Percentiles rank a stretch among this genome's conserved stretches.
Conservation (phyloP, 345 rosid species). For the Streptanthus diversifolius region DNA sequence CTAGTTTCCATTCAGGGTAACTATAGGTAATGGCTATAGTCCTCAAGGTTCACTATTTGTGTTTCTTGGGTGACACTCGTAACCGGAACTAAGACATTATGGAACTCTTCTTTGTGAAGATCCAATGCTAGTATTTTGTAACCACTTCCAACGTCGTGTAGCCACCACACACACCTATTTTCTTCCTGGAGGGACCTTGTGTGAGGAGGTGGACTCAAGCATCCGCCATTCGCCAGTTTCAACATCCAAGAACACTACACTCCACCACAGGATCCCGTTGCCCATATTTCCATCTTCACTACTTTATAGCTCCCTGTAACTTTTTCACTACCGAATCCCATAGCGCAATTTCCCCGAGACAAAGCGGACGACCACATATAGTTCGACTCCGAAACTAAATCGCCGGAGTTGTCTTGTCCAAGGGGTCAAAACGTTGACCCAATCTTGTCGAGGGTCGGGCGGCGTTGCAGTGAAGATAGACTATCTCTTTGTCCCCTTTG, state of each 20-base stretch:
- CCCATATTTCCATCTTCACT: background rate
- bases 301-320: conserved; percentile 1
- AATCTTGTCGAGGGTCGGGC: background rate
- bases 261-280: background rate
- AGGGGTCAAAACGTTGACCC: background rate
- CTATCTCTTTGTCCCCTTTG: background rate
- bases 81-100: background rate
- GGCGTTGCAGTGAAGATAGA: background rate
- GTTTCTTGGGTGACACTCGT: background rate
- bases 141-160: background rate
- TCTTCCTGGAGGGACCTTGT: background rate
- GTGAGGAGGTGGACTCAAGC: background rate
- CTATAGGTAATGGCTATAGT: background rate
- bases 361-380: no score
- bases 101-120: no score
- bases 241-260: conserved; percentile 4
- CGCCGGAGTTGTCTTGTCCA: conserved; percentile 1
- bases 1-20: background rate
- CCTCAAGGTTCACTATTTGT: background rate
- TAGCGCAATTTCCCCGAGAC: background rate
- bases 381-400: background rate
- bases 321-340: background rate
- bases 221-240: no score
- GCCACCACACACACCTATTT: background rate
- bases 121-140: conserved; percentile 3